These are phyloP conservation scores for Coriaria nepalensis DNA, from an alignment of 306 rosid genomes.

Conservation along the genomic window DNA sequence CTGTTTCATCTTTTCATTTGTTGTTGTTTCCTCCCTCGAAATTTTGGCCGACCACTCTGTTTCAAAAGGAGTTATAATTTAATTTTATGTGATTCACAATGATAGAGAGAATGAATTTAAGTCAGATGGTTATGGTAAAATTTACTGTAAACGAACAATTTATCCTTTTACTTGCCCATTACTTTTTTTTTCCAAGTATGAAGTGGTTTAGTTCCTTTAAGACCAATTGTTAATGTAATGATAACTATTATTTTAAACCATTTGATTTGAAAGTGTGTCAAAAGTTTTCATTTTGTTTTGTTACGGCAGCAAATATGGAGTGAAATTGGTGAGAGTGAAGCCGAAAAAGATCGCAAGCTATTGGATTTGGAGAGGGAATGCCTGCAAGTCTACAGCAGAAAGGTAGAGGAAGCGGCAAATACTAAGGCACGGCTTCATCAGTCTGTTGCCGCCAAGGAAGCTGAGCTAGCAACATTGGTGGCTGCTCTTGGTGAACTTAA, in stretches of 20 bases:
- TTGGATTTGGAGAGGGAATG: constrained; percentile 87
- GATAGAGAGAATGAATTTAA: too few species aligned
- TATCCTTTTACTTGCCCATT: too few species aligned
- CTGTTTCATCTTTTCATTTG: background rate
- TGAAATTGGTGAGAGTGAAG: constrained; percentile 83
- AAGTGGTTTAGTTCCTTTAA: too few species aligned
- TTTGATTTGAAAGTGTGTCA: background rate
- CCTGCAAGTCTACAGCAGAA: constrained; percentile 78
- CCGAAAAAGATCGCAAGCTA: constrained; percentile 71
- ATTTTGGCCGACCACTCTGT: background rate
- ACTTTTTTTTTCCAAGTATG: too few species aligned
- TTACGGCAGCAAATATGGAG: constrained; percentile 79
- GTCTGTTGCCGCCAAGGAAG: constrained; percentile 82
- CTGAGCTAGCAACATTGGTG: constrained; percentile 80
- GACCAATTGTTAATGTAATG: background rate
- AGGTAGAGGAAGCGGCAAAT: constrained; percentile 82
- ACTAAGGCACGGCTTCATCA: constrained; percentile 87
- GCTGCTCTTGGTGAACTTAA: constrained; percentile 90
- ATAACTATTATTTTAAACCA: background rate
- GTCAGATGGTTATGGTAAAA: too few species aligned
- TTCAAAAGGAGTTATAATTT: background rate
- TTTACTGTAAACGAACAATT: too few species aligned
- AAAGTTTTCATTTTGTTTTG: constrained; percentile 4
- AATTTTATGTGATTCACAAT: background rate
- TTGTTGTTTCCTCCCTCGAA: background rate